A percentile compares a stretch with the other conserved stretches of the same genome.
These are phyloP conservation scores for Kingdonia uniflora DNA, from an alignment of 164 flowering plant species.

Conservation along the genomic window DNA sequence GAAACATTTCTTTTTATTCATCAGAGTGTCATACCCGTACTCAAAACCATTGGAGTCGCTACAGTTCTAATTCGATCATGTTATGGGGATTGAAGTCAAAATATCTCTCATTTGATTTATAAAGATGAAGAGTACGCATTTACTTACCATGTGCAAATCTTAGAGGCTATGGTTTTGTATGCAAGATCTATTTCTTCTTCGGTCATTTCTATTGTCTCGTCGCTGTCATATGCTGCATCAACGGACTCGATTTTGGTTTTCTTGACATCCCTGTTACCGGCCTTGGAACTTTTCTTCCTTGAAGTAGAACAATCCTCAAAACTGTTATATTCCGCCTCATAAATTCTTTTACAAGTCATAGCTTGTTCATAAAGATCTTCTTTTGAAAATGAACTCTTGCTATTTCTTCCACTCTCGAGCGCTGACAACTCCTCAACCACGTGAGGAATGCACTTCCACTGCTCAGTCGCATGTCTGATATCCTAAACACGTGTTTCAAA, in stretches of 20 bases:
- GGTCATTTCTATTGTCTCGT: constrained; percentile 84
- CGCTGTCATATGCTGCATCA: constrained; percentile 57
- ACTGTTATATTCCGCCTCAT: constrained; percentile 37
- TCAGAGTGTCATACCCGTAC: too few species aligned
- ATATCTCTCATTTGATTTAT: too few species aligned
- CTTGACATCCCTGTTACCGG: constrained; percentile 6
- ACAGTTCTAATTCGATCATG: too few species aligned
- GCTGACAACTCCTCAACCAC: constrained; percentile 60
- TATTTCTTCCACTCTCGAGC: constrained; percentile 20
- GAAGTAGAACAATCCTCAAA: constrained; percentile 13
- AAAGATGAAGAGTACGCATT: too few species aligned
- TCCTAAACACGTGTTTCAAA: constrained; percentile 31
- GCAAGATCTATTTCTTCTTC: constrained; percentile 84
- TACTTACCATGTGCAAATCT: constrained; percentile 13
- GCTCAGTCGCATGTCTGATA: constrained; percentile 38
- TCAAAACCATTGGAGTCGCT: too few species aligned
- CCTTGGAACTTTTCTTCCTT: constrained; percentile 19
- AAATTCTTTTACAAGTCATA: constrained; percentile 40
- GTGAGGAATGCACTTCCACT: constrained; percentile 71
- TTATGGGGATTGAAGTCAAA: too few species aligned
- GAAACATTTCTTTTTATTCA: too few species aligned
- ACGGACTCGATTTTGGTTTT: constrained; percentile 12
- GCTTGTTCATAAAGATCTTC: constrained; percentile 53
- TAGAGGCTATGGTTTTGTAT: constrained; percentile 33
- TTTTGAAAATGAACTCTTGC: constrained; percentile 22